These are phyloP conservation scores for Stylonectria norvegica DNA, from an alignment of 2,329 filamentous ascomycete genomes.

Conservation along the genomic window DNA sequence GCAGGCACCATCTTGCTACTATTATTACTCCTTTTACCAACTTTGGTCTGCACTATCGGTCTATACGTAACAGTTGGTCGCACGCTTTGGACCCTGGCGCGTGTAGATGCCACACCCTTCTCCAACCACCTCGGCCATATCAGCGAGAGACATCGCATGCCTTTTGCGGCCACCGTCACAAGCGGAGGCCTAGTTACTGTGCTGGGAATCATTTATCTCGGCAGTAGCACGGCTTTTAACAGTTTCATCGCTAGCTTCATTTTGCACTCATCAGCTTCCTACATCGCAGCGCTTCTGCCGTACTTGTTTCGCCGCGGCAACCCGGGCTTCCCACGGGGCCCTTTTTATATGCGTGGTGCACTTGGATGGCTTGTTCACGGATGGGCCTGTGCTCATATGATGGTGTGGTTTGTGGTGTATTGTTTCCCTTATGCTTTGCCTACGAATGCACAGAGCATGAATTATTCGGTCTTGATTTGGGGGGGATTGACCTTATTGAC, in stretches of 20 bases:
- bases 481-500: conserved; percentile 36
- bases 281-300: conserved; percentile 58
- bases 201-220: conserved; percentile 61
- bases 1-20: conserved; percentile 48
- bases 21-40: conserved; percentile 32
- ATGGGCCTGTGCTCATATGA: conserved; percentile 52
- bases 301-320: conserved; percentile 40
- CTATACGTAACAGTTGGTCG: conserved; percentile 32
- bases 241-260: conserved; percentile 54
- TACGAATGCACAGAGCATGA: conserved; percentile 45
- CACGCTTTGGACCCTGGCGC: conserved; percentile 34
- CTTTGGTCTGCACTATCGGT: conserved; percentile 28
- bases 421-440: conserved; percentile 51
- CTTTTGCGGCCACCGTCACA: conserved; percentile 45
- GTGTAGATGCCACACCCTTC: conserved; percentile 33
- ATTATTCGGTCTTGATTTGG: conserved; percentile 43
- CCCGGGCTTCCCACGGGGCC: conserved; percentile 41
- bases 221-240: conserved; percentile 59
- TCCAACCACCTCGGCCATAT: conserved; percentile 24
- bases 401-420: conserved; percentile 59
- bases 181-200: conserved; percentile 43
- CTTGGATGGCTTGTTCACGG: conserved; percentile 48
- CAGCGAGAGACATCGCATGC: conserved; percentile 24
- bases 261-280: conserved; percentile 34
- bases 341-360: conserved; percentile 49